Conservation (phyloP, 306 rosid genomes). For the Cicer yamashitae region DNA sequence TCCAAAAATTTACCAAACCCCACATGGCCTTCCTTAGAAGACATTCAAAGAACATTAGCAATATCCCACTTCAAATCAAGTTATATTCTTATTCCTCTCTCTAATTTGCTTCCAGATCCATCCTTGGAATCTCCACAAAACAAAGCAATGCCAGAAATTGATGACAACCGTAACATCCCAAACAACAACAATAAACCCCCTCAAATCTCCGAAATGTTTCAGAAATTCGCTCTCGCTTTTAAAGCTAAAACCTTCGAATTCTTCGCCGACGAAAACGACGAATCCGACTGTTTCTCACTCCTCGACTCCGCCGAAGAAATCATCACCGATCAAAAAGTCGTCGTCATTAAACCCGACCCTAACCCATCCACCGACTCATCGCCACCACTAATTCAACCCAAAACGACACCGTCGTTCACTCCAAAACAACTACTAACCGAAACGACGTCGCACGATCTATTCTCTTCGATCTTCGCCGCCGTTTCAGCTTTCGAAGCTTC, state of each 20-base stretch:
- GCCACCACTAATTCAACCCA: background rate
- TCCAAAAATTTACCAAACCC: conserved; percentile 32
- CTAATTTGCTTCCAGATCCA: conserved; percentile 1
- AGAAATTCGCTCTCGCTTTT: conserved; percentile 94
- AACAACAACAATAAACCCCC: conserved; percentile 64
- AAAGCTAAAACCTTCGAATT: conserved; percentile 88
- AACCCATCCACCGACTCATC: conserved; percentile 45
- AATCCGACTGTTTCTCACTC: conserved; percentile 75
- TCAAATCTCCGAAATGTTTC: conserved; percentile 95
- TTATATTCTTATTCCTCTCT: background rate
- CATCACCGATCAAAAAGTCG: conserved; percentile 92
- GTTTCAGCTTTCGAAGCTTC: conserved; percentile 92
- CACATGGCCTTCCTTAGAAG: conserved; percentile 45
- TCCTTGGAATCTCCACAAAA: conserved; percentile 19
- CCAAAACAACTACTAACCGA: background rate
- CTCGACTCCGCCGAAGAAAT: conserved; percentile 91
- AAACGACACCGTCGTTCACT: background rate
- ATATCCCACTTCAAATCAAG: conserved; percentile 36
- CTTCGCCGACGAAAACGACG: conserved; percentile 74
- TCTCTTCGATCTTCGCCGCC: conserved; percentile 79
- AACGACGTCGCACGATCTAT: conserved; percentile 53
- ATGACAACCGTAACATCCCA: conserved; percentile 48
- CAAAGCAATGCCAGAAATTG: conserved; percentile 62
- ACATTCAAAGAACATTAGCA: conserved; percentile 45
- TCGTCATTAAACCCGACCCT: conserved; percentile 89